These are phyloP conservation scores for Kwoniella heveanensis DNA, from an alignment of 768 basidiomycete genomes.

Conservation along the genomic window DNA sequence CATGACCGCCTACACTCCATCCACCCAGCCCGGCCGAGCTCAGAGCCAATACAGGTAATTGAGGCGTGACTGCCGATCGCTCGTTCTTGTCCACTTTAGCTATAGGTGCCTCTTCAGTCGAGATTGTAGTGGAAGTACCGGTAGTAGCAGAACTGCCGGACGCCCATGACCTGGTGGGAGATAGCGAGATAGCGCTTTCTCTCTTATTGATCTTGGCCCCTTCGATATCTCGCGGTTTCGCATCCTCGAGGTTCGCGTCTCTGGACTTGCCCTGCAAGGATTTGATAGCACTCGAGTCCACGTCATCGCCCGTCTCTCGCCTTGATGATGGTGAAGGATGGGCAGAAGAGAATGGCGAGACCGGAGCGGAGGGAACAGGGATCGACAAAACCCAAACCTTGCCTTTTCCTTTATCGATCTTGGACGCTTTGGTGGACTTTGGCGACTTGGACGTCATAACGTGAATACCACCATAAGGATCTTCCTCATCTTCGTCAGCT, in stretches of 20 bases:
- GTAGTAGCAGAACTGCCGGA: too few species aligned
- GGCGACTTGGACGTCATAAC: neutral
- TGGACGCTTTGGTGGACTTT: neutral
- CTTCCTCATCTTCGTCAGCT: too few species aligned
- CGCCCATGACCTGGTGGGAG: neutral
- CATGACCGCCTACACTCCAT: neutral
- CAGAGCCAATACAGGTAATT: neutral
- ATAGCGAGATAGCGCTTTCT: neutral
- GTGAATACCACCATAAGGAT: neutral
- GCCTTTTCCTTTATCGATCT: neutral
- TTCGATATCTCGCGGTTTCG: neutral
- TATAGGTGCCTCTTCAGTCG: neutral
- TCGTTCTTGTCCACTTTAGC: neutral
- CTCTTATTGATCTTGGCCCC: neutral
- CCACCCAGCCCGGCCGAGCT: neutral
- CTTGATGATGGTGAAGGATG: neutral
- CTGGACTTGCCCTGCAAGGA: neutral
- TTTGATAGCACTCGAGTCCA: neutral
- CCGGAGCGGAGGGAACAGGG: neutral
- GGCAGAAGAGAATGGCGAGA: neutral
- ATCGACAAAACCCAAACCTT: neutral
- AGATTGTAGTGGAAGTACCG: too few species aligned
- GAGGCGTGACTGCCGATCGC: conserved; percentile 4
- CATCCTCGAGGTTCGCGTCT: too few species aligned
- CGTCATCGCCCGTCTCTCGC: neutral